These are phyloP conservation scores for Ceratocystis destructans DNA, from an alignment of 2,329 filamentous ascomycete species.

Conservation along the genomic window DNA sequence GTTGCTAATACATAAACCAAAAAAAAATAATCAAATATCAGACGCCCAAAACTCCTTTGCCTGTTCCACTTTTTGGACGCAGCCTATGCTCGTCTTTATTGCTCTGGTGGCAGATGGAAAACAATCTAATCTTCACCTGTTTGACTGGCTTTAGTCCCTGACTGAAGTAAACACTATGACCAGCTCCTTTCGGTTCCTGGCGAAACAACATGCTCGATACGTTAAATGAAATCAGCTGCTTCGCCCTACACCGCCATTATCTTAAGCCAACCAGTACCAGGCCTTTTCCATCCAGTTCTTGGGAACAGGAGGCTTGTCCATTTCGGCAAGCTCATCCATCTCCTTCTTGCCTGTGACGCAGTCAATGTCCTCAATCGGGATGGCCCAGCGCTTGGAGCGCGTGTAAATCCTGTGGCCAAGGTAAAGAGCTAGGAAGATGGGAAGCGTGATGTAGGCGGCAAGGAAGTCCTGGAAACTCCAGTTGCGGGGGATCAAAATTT, in stretches of 20 bases:
- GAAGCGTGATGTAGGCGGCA: conserved; percentile 50
- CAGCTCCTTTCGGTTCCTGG: background rate
- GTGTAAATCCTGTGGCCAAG: conserved; percentile 43
- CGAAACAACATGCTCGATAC: background rate
- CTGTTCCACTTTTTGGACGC: background rate
- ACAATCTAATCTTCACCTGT: conserved; percentile 18
- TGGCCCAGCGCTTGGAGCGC: conserved; percentile 31
- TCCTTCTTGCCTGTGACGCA: conserved; percentile 45
- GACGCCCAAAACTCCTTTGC: conserved; percentile 2
- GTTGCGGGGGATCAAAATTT: conserved; percentile 52
- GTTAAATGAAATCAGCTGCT: background rate
- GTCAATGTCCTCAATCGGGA: conserved; percentile 38
- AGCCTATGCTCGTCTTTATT: background rate
- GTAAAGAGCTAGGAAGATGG: conserved; percentile 47
- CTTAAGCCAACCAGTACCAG: conserved; percentile 44
- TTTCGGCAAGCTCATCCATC: conserved; percentile 44
- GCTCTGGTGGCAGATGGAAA: conserved; percentile 30
- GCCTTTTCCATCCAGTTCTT: conserved; percentile 38
- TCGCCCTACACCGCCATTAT: background rate
- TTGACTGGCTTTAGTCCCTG: conserved; percentile 26
- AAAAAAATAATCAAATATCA: background rate
- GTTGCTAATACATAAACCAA: conserved; percentile 16
- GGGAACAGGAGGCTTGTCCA: conserved; percentile 34
- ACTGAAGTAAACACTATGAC: background rate
- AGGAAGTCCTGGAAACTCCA: conserved; percentile 52